Evolutionary conservation across 768 basidiomycete species (phyloP), one percentile per base, ranked within the genome.

Genomic region (Lepiota venenata): DNA sequence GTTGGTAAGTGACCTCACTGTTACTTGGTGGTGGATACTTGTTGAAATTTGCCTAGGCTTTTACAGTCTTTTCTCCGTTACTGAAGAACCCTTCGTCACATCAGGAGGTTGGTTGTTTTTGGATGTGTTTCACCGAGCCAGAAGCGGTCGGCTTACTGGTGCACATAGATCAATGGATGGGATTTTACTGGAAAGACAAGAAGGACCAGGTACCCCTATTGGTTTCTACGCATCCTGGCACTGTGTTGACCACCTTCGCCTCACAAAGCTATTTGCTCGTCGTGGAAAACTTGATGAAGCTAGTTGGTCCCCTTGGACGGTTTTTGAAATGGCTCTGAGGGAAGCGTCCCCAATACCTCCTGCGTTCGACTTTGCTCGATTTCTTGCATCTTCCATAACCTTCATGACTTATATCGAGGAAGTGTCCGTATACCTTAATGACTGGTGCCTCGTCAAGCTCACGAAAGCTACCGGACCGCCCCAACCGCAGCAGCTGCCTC

Each of bases 171-270:
- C 82, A 89, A 64, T 93, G 92, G 84, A 96, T 96, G 93, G 88
- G 85, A 0, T 98, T 97, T 66, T 91, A 95, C 66, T 98, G 93
- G 93, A 94, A 93, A 65, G 91, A 90, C 63, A 88, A 88, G 61
- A 91, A 89, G 62, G 92, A 94, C 63, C 92, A 94, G 74, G 86
- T 87, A 58, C 35, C 67, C 52, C 6, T 16, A 36, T 21, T 11
- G 6, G 32, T 9, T 18, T 7, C 29, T 22, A 25, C 6, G n/a
- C 47, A n/a, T 48, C 11, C 38, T 44, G 16, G 27, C 11, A n/a
- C 29, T 47, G 20, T 45, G 47, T 61, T 51, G 27, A 58, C 44
- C 9, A 39, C 49, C 53, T 25, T 39, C 20, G 48, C 18, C 32
- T 2, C 21, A 14, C 7, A 39, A 42, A 93, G 87, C 78, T 98